Percentiles rank a stretch among this genome's conserved stretches.
phyloP scores from a whole-genome alignment of 331 rosid species.

The Malus hybrid region DNA sequence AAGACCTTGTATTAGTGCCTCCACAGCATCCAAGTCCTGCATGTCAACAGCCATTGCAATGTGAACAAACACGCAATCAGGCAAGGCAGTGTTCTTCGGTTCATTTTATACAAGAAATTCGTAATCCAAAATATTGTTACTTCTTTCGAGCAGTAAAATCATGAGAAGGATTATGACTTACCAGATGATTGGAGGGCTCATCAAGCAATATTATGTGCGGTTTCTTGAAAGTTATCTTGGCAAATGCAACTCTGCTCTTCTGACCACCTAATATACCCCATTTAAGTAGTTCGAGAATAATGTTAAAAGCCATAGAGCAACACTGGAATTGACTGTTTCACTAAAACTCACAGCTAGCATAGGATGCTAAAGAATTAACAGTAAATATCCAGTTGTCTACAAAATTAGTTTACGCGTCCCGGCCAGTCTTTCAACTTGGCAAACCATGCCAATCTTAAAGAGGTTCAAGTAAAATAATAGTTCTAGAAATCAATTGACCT shows the following conservation, averaged over 20 bases:
- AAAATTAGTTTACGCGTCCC: neutral
- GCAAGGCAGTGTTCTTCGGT: neutral
- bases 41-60: conserved; percentile 6
- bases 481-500: neutral
- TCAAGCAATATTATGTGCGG: conserved; percentile 97
- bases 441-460: neutral
- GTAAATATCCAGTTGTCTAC: too few relatives aligned
- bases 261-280: conserved; percentile 68
- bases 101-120: neutral
- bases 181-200: conserved; percentile 99
- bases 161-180: conserved; percentile 17
- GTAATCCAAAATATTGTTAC: neutral
- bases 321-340: neutral
- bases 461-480: neutral
- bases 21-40: conserved; percentile 99
- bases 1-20: conserved; percentile 97
- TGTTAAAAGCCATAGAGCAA: neutral
- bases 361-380: neutral
- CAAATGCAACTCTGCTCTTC: conserved; percentile 98
- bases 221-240: conserved; percentile 96
- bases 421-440: neutral
- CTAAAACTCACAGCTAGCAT: neutral
- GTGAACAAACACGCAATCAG: neutral
- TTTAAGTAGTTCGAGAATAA: neutral
- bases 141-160: neutral